Conservation (phyloP, 2,329 filamentous ascomycete species). For the Alternaria atra region DNA sequence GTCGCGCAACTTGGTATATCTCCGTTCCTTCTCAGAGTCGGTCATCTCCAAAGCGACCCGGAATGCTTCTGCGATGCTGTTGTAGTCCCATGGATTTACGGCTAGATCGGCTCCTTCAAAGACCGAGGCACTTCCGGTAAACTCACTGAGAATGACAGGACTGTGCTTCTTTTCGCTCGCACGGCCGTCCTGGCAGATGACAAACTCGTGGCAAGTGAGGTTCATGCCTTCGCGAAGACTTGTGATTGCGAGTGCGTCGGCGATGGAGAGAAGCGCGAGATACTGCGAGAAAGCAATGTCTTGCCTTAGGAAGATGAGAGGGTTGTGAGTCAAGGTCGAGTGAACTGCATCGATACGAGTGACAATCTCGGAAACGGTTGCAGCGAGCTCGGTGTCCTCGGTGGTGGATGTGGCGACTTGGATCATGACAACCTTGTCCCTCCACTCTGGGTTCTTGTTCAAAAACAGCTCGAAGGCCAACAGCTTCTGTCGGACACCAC, state of each 20-base stretch:
- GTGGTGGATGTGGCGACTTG: constrained; percentile 92
- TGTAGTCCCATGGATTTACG: constrained; percentile 96
- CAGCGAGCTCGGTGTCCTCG: constrained; percentile 86
- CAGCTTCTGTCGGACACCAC: constrained; percentile 92
- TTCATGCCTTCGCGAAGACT: constrained; percentile 98
- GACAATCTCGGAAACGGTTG: constrained; percentile 90
- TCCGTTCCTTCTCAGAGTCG: constrained; percentile 73
- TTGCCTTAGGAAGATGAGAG: constrained; percentile 91
- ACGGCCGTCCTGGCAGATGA: constrained; percentile 89
- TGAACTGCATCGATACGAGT: constrained; percentile 92
- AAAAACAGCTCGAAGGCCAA: constrained; percentile 92
- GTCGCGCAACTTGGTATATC: constrained; percentile 78
- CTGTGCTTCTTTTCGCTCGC: constrained; percentile 78
- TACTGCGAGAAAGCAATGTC: constrained; percentile 94
- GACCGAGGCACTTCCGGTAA: constrained; percentile 88
- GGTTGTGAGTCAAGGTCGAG: constrained; percentile 90
- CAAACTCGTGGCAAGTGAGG: constrained; percentile 90
- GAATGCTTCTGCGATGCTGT: constrained; percentile 86
- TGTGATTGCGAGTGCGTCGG: constrained; percentile 92
- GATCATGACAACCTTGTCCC: constrained; percentile 85
- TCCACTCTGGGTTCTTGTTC: constrained; percentile 91
- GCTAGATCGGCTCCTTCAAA: constrained; percentile 82
- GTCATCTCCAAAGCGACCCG: constrained; percentile 82
- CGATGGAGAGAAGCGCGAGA: constrained; percentile 87
- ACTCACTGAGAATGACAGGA: constrained; percentile 91